Evolutionary conservation across 345 rosid genomes (phyloP).

Genomic region (Heritiera fomes): DNA sequence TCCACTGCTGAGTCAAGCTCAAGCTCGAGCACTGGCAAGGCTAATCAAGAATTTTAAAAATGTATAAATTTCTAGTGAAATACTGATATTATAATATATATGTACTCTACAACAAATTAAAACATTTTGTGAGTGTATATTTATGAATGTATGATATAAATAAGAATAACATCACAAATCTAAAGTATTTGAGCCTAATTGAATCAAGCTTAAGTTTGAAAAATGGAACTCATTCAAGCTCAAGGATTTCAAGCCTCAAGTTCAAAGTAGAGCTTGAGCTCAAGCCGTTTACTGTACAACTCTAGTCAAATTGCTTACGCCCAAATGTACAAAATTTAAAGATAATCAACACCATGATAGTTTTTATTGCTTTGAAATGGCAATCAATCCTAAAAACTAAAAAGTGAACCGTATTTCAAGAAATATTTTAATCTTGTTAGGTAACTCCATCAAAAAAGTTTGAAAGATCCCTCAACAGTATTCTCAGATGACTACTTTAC

Average conservation of each 20-base stretch:
- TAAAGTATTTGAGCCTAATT: background rate
- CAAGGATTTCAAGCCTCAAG: background rate
- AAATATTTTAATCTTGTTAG: background rate
- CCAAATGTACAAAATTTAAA: background rate
- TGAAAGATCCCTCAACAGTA: background rate
- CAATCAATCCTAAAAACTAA: background rate
- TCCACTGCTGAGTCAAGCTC: background rate
- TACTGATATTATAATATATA: background rate
- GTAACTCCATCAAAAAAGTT: background rate
- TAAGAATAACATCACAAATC: background rate
- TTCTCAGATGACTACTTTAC: background rate
- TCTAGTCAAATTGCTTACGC: background rate
- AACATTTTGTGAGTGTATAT: background rate
- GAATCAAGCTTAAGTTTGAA: background rate
- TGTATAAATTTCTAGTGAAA: background rate
- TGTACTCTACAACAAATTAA: background rate
- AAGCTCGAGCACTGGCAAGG: background rate
- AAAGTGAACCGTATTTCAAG: background rate
- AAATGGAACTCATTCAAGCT: conserved; percentile 6
- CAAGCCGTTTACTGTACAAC: background rate
- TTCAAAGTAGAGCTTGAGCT: background rate
- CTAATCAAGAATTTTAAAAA: background rate
- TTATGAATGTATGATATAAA: background rate
- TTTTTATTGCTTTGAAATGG: background rate
- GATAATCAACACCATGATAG: conserved; percentile 2